Evolutionary conservation across 2,329 filamentous ascomycete species (phyloP), one percentile per base, ranked within the genome.

Genomic region (Aspergillus awamori): DNA sequence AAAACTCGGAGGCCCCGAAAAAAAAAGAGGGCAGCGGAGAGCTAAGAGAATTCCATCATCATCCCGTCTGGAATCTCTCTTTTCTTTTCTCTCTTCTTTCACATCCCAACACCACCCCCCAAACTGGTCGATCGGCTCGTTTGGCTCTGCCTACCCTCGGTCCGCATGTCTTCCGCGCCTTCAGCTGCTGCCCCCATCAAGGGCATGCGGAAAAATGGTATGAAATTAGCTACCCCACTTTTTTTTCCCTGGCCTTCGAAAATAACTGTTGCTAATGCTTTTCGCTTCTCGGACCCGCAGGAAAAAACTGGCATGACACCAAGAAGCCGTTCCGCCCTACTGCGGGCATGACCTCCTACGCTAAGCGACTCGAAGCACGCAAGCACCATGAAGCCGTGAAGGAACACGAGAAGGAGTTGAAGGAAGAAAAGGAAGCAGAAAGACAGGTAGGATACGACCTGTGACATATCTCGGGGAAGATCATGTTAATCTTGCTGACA

Each of bases 401-500:
- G 81, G 91, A 92, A 38, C 93, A 92, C 73, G 95, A 98, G 80
- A 93, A 91, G 79, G 93, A 97, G 77, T 87, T 99, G 87, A 96
- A 94, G 82, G 91, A 93, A 0, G 95, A 97, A 81, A 97, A 96
- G 80, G 93, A 96, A 74, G 86, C 89, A n/a, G 89, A 90, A 77
- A 86, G 92, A 79, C 83, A 94, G 83, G 93, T 95, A 78, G 64
- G 13, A 33, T 56, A 5, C 24, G 11, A n/a, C 15, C 45, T 24
- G 2, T 38, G 30, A 22, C 30, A 36, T 10, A 10, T 41, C 13
- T 41, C 13, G 33, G 1, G 8, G 8, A 26, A 26, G 20, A 13
- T 11, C n/a, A 3, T n/a, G 41, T 28, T 8, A n/a, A 28, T 17
- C 24, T 20, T 49, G 39, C 58, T 67, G 48, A 61, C 56, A 28